Evolutionary conservation across 306 rosid species (phyloP).

Genomic region (Castanea mollissima): DNA sequence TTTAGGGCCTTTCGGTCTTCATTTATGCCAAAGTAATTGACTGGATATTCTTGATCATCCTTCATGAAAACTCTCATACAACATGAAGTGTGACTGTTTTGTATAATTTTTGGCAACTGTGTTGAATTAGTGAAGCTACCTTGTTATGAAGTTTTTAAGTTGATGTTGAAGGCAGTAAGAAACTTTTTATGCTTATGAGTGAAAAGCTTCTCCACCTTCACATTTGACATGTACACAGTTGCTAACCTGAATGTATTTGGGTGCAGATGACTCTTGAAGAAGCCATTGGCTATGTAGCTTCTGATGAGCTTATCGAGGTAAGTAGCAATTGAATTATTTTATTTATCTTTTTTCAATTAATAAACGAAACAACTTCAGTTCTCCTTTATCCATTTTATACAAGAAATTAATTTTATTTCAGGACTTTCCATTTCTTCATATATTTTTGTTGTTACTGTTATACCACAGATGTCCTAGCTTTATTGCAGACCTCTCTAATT

Average conservation of each 20-base stretch:
- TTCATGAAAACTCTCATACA: not conserved
- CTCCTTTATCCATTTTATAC: not conserved
- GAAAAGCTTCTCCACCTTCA: not conserved
- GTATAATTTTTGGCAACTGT: not conserved
- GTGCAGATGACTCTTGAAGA: slow-evolving; percentile 95
- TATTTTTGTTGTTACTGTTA: not conserved
- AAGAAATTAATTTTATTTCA: not conserved
- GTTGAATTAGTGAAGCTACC: not conserved
- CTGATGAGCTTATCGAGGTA: slow-evolving; percentile 97
- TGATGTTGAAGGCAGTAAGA: not conserved
- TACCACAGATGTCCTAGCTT: not conserved
- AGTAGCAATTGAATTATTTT: slow-evolving; percentile 8
- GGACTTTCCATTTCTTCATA: not conserved
- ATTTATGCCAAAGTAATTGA: not conserved
- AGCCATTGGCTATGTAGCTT: slow-evolving; percentile 95
- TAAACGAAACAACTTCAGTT: not conserved
- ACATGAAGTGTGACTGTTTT: too few relatives aligned
- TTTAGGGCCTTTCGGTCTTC: too few relatives aligned
- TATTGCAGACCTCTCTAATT: not conserved
- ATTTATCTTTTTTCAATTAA: not conserved
- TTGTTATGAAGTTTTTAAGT: not conserved
- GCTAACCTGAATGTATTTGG: slow-evolving; percentile 30
- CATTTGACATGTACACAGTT: not conserved
- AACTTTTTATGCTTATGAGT: not conserved
- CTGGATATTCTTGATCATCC: not conserved